These are phyloP conservation scores for Pulveroboletus frians DNA, from an alignment of 768 basidiomycete genomes.

Conservation along the genomic window DNA sequence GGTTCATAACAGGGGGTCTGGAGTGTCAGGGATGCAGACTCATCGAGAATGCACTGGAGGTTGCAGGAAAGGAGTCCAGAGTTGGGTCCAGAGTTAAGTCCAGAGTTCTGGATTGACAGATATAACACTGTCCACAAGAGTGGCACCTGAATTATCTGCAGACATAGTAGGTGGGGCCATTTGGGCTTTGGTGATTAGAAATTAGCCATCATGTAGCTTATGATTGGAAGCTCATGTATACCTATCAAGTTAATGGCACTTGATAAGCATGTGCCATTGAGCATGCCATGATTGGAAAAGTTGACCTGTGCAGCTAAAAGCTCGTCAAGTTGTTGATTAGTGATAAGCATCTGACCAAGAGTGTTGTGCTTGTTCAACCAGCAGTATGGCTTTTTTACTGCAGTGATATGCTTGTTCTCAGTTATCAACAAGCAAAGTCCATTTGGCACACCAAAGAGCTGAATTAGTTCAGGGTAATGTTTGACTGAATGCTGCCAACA, in stretches of 20 bases:
- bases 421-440: slow-evolving; percentile 36
- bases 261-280: too few relatives aligned
- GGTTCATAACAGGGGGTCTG: too few relatives aligned
- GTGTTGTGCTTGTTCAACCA: slow-evolving; percentile 21
- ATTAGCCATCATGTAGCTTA: not conserved
- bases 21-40: too few relatives aligned
- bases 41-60: too few relatives aligned
- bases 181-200: not conserved
- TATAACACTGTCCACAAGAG: too few relatives aligned
- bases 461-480: slow-evolving; percentile 28
- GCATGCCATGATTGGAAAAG: too few relatives aligned
- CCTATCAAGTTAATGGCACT: not conserved
- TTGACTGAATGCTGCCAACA: slow-evolving; percentile 30
- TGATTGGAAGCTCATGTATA: not conserved
- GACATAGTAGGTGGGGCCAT: not conserved
- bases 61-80: too few relatives aligned
- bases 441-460: slow-evolving; percentile 30
- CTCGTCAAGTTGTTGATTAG: too few relatives aligned
- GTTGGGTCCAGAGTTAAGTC: too few relatives aligned
- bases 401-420: slow-evolving; percentile 33
- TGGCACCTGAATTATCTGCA: too few relatives aligned
- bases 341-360: slow-evolving; percentile 26
- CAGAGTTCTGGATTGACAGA: too few relatives aligned
- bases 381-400: slow-evolving; percentile 33
- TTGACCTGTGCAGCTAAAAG: too few relatives aligned